These are phyloP conservation scores for Russula compacta DNA, from an alignment of 768 basidiomycete species.

Conservation along the genomic window DNA sequence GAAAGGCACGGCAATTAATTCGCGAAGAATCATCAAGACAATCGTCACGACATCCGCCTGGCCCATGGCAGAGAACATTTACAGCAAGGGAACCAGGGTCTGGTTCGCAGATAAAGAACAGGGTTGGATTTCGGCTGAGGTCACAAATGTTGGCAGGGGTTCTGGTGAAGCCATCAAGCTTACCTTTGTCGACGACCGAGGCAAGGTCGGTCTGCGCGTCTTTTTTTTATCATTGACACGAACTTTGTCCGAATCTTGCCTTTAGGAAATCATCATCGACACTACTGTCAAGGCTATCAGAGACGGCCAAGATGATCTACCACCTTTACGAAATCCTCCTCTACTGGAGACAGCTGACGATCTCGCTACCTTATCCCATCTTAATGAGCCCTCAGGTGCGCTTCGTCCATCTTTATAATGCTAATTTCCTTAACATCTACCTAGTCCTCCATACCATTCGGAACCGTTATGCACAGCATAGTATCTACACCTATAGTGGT, in stretches of 20 bases:
- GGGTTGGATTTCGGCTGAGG: conserved; percentile 90
- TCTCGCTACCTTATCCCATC: conserved; percentile 92
- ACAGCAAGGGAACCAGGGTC: conserved; percentile 81
- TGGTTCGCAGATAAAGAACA: conserved; percentile 94
- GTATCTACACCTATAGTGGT: conserved; percentile 98
- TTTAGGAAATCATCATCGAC: conserved; percentile 67
- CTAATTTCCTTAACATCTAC: neutral
- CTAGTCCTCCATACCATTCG: conserved; percentile 93
- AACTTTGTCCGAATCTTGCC: neutral
- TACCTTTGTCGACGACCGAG: conserved; percentile 81
- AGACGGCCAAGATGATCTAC: conserved; percentile 70
- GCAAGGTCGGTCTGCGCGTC: conserved; percentile 51
- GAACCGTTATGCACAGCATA: conserved; percentile 93
- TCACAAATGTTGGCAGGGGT: conserved; percentile 53
- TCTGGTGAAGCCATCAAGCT: conserved; percentile 73
- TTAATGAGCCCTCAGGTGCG: conserved; percentile 95
- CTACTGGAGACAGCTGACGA: conserved; percentile 95
- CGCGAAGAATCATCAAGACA: neutral
- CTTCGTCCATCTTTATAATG: conserved; percentile 3
- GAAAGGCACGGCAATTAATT: conserved; percentile 1
- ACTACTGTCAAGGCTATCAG: conserved; percentile 76
- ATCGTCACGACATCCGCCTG: conserved; percentile 13
- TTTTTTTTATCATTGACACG: neutral
- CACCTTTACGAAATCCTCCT: conserved; percentile 94
- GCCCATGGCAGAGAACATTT: conserved; percentile 83